Evolutionary conservation across 1,284 basidiomycete genomes (phyloP), one percentile per base, ranked within the genome.

Genomic region (Rhodotorula sp.): DNA sequence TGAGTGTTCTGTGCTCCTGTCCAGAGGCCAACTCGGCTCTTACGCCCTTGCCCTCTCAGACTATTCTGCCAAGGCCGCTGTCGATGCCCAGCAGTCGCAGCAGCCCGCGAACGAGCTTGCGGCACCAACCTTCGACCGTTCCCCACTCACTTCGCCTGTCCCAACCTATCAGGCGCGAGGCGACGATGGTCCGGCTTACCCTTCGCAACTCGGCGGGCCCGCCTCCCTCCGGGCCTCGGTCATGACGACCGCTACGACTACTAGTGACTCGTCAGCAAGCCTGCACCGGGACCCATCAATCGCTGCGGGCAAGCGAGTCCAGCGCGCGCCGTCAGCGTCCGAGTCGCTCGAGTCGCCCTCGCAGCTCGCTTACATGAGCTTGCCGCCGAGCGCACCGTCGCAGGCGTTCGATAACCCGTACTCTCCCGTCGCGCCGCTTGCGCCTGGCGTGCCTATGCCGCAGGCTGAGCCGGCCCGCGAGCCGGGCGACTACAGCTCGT

Each of bases 11-110:
- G 13, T 44, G 2, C 34, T 17, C 17, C 41, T 27, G 14, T 17
- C 5, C 25, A 17, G 0, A 7, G 17, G 4, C 19, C 17, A 5
- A n/a, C 42, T 45, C 53, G 59, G 23, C 19, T 12, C n/a, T 49
- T 21, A 41, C 53, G 1, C 12, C 5, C 13, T n/a, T 9, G 13
- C 4, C 9, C 27, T 1, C 44, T 3, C 49, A 71, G 69, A 71
- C 56, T 71, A 71, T 48, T 42, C 65, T 13, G 69, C 69, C 23
- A 71, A 71, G 34, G 64, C 61, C 8, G 69, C 65, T 42, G 65
- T 71, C 55, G 68, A 70, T 3, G 59, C 68, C 46, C 66, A 57
- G n/a, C 23, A 48, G 12, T 49, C 57, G 27, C 53, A 79, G 21
- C 80, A 79, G 58, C 45, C 62, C 12, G 27, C 45, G 23, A 27